phyloP scores from a whole-genome alignment of 768 basidiomycete genomes.

The Thelephora aurantiotincta region DNA sequence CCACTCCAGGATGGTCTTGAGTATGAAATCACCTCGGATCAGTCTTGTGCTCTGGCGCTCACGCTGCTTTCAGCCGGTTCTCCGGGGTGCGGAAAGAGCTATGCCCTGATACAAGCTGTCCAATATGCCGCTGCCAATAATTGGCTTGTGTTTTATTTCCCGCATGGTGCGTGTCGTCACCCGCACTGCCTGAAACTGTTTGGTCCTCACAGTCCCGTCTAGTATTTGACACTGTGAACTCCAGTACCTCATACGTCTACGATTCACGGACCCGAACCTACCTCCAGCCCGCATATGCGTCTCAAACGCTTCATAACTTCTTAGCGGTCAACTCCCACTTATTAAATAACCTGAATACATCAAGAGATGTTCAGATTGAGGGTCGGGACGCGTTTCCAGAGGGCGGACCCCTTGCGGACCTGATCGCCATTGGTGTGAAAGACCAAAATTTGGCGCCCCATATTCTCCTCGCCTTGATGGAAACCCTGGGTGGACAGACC shows the following conservation, averaged over 20 bases:
- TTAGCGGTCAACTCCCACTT: constrained; percentile 38
- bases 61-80: constrained; percentile 41
- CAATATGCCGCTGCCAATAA: constrained; percentile 46
- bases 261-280: constrained; percentile 68
- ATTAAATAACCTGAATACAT: constrained; percentile 27
- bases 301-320: constrained; percentile 49
- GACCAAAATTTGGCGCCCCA: constrained; percentile 37
- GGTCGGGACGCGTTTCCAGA: constrained; percentile 28
- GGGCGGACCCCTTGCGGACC: constrained; percentile 36
- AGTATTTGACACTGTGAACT: constrained; percentile 57
- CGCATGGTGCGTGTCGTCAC: constrained; percentile 38
- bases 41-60: background rate
- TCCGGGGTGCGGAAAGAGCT: constrained; percentile 72
- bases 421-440: constrained; percentile 45
- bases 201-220: background rate
- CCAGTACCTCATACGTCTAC: constrained; percentile 58
- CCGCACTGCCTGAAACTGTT: background rate
- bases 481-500: constrained; percentile 48
- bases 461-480: constrained; percentile 44
- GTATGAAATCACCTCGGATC: constrained; percentile 25
- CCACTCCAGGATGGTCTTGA: constrained; percentile 44
- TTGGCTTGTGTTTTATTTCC: constrained; percentile 81
- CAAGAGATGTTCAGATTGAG: constrained; percentile 29
- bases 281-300: constrained; percentile 51
- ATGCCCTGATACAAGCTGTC: constrained; percentile 62